Percentiles rank a stretch among this genome's conserved stretches.
Evolutionary conservation across 768 basidiomycete species (phyloP).

Genomic region (Podaxis sp.): DNA sequence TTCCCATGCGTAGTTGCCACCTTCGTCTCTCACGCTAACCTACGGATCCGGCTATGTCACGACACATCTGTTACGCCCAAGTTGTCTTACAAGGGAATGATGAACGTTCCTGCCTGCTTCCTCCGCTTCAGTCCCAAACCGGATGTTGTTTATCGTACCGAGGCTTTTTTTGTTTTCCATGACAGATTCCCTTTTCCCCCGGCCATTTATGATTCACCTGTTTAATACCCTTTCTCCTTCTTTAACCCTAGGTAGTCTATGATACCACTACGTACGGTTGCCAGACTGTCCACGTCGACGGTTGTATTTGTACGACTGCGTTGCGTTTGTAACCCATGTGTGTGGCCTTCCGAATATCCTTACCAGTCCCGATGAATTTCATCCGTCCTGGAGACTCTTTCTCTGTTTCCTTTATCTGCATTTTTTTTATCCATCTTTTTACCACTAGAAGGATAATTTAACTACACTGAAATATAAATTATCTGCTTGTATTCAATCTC

Average conservation of each 20-base stretch:
- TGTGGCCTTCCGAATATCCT: neutral
- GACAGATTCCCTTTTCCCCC: neutral
- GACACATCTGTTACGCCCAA: neutral
- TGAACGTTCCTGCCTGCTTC: neutral
- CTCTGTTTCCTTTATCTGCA: neutral
- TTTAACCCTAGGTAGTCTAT: neutral
- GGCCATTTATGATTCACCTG: slow-evolving; percentile 1
- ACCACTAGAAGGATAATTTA: neutral
- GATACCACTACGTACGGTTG: neutral
- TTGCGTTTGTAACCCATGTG: slow-evolving; percentile 4
- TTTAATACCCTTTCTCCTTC: slow-evolving; percentile 9
- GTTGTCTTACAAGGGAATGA: neutral
- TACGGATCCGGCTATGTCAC: neutral
- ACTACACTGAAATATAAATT: slow-evolving; percentile 9
- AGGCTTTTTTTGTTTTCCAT: neutral
- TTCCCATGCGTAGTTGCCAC: neutral
- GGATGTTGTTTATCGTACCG: slow-evolving; percentile 10
- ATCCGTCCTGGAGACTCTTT: slow-evolving; percentile 5
- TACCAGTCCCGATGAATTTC: neutral
- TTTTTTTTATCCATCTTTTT: neutral
- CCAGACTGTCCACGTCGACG: slow-evolving; percentile 3
- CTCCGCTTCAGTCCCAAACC: neutral
- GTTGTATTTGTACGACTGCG: slow-evolving; percentile 13
- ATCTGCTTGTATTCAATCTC: neutral
- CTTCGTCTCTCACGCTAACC: slow-evolving; percentile 1